Evolutionary conservation across 352 stramenopile species (phyloP), one percentile per base, ranked within the genome.

Genomic region (Globisporangium viniferum): DNA sequence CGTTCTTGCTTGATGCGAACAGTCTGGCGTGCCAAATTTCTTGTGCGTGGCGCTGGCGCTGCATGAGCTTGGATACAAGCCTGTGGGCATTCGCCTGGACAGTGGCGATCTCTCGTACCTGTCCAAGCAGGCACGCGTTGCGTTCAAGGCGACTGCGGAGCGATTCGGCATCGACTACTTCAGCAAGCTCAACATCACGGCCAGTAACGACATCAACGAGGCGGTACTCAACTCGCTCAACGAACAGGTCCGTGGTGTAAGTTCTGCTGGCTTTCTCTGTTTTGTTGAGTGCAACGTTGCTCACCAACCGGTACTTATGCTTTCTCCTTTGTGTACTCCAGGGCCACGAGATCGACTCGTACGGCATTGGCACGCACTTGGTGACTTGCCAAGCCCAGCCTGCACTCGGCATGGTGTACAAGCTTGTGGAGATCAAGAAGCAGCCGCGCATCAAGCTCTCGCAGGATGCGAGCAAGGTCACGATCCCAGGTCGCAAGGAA

Each of bases 131-230:
- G 93, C 90, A 54, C 88, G 94, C 27, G 78, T 76, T 20, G 75
- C 79, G 33, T 94, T 96, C 58, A 65, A 85, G 7, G 75, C 70
- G 14, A 75, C 76, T 14, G 77, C 75, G 0, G 78, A 91, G 56
- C 72, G 68, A 29, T 95, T 89, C 59, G 66, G 68, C 64, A 80
- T 95, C 48, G 76, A 88, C n/a, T 88, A 87, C 51, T 95, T 97
- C 69, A 92, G 89, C 63, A 75, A 77, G 27, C 69, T 93, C 48
- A 94, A 80, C 69, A 99, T 99, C 75, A 97, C 99, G 4, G 98
- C 97, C 18, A 98, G 89, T 72, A 99, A 99, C 82, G 97, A 99
- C 79, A 99, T 99, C 80, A 99, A 99, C 79, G 98, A 99, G 79
- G 81, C 93, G 0, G 91, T 98, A 8, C 78, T 99, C 8, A 91